A percentile compares a stretch with the other conserved stretches of the same genome.
Conservation (phyloP, 495 filamentous ascomycete genomes). For the Aspergillus conjunctus region DNA sequence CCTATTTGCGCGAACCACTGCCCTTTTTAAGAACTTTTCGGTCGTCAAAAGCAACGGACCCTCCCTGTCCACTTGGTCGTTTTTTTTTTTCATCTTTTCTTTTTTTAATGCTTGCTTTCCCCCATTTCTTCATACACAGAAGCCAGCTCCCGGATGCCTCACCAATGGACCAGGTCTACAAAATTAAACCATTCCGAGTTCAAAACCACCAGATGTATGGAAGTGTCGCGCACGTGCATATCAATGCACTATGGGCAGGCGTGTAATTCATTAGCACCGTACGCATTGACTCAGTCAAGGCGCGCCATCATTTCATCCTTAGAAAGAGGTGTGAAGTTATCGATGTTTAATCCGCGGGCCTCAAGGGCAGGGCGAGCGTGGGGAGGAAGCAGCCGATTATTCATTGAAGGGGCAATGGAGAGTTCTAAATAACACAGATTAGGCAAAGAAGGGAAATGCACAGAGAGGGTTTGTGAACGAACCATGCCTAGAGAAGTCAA, state of each 20-base stretch:
- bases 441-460: slow-evolving; percentile 13
- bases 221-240: slow-evolving; percentile 36
- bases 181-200: slow-evolving; percentile 28
- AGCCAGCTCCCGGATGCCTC: slow-evolving; percentile 32
- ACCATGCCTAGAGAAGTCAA: slow-evolving; percentile 95
- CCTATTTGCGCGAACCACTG: slow-evolving; percentile 38
- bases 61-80: slow-evolving; percentile 8
- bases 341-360: slow-evolving; percentile 82
- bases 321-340: slow-evolving; percentile 86
- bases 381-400: slow-evolving; percentile 80
- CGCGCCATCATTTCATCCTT: slow-evolving; percentile 97
- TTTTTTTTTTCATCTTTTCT: slow-evolving; percentile 19
- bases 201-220: slow-evolving; percentile 39
- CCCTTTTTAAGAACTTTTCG: slow-evolving; percentile 35
- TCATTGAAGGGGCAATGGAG: slow-evolving; percentile 87
- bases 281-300: slow-evolving; percentile 72
- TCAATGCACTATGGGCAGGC: slow-evolving; percentile 34
- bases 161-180: slow-evolving; percentile 28
- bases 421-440: slow-evolving; percentile 64
- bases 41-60: slow-evolving; percentile 32
- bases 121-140: slow-evolving; percentile 30
- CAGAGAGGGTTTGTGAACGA: slow-evolving; percentile 35
- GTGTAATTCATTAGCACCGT: slow-evolving; percentile 46
- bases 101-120: slow-evolving; percentile 19
- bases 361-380: slow-evolving; percentile 76